Evolutionary conservation across 2,329 filamentous ascomycete species (phyloP), one percentile per base, ranked within the genome.

Genomic region (Ophiostoma quercus): DNA sequence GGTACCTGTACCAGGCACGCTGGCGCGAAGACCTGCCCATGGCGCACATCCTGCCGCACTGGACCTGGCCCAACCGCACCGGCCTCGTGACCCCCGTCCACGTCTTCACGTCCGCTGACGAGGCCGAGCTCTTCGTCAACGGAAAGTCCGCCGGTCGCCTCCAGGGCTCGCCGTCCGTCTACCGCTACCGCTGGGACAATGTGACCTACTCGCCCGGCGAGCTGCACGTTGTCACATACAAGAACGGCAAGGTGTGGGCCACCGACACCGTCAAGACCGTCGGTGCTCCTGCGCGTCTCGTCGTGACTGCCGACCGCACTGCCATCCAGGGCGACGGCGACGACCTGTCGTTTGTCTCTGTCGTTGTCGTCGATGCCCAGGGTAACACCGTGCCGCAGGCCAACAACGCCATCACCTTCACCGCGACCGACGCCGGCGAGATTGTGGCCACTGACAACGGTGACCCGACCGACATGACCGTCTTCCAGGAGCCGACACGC

Each of bases 1-100:
- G 82, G 75, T 86, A 80, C 72, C 74, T 86, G 3, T 87, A 87
- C 71, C 85, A 86, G 73, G 76, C 84, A 0, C 80, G 83, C 8
- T 87, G 84, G 85, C 77, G 80, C 2, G 78, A 84, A 0, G 80
- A 83, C 19, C 69, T 84, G 0, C 76, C 73, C 1, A 80, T 82
- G 76, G 84, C 83, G 3, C 84, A 86, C 73, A 82, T 87, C 22
- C 79, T 86, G 0, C 84, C 84, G 1, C 84, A 86, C 74, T 87
- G 84, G 84, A 85, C 78, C 19, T 87, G 83, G 83, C 80, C 83
- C 0, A 80, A 81, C 19, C 77, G 71, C 34, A 78, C 79, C 0
- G 82, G 82, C 1, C 72, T 80, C 69, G 77, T 81, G 0, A 86
- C 84, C 3, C 84, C 84, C 0, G 83, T 86, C 0, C 84, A 87